Base-by-base conservation (phyloP, 129 eudicot species). In the Logfia minima region DNA sequence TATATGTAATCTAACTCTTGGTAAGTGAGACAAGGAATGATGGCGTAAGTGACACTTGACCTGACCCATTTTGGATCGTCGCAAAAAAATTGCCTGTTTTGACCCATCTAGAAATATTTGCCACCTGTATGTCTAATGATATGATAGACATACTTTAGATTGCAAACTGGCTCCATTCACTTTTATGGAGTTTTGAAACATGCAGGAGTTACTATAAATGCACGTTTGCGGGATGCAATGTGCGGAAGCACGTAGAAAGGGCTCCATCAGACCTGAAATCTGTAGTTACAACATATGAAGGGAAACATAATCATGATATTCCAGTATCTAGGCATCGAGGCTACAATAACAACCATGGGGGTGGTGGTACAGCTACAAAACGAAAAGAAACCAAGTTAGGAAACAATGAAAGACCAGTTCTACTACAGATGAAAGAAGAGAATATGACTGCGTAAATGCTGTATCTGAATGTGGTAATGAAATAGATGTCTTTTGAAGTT, bases 121-220 rank as follows among this genome's bases (percentile, higher is more conserved):
- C 23, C 61, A 55, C 61, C 22, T 55, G 22, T 55, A 55, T 16
- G 10, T 55, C 61, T 18, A n/a, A 18, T 2, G 61, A 58, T 58
- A 9, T 58, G 63, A n/a, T 58, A 22, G 28, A 22, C 8, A 22
- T 53, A 53, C 60, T 53, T 16, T 53, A 53, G n/a, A 53, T 22
- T 21, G 6, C 6, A 62, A 59, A 35, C 1, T 68, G 69, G 52
- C 29, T 62, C 37, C 34, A 22, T 35, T 41, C 4, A 16, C 71
- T 74, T 6, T 43, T 10, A 22, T 14, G 34, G 65, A n/a, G 63
- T 80, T 80, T 58, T 41, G 10, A 28, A 59, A 10, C 19, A 8
- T 81, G 70, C 88, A 94, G 99, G 97, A 94, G 99, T 84, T 94
- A 94, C 70, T 94, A 94, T 79, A 87, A 89, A 72, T 94, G 99